Evolutionary conservation across 1,139 yeast species (phyloP), one percentile per base, ranked within the genome.

Genomic region (Sugiyamaella castrensis): DNA sequence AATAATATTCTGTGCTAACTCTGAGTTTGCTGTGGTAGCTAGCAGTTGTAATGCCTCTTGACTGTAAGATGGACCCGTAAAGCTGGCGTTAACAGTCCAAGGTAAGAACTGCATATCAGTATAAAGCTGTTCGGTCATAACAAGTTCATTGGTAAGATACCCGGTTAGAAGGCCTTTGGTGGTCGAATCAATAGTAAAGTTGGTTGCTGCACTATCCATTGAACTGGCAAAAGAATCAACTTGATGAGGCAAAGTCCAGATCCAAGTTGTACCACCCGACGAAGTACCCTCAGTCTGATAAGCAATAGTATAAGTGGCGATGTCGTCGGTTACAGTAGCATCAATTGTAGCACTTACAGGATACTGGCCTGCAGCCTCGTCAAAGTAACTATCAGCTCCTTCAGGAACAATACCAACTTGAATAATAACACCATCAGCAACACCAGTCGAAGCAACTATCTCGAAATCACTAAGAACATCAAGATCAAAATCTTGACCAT

Each of bases 241-340:
- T 53, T 84, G 94, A 65, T 87, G 95, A 16, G 92, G 89, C 48
- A 84, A 73, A 8, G 87, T 86, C 65, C 80, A 86, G 2, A 84
- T 66, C 42, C 84, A 68, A 8, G 85, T 74, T 8, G 66, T 65
- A 3, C 81, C 81, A 15, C 77, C 68, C 7, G 71, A 62, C 8
- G 87, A 80, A 1, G 65, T 51, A 45, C 92, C 92, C 35, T 62
- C 61, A 16, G 82, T 75, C 5, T 67, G 55, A 66, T 84, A 85
- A 15, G 59, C 66, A 58, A 84, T 75, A 30, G 72, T 62, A 62
- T 82, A 84, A 12, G 71, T 65, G 2, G 81, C 85, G 5, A 72
- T 62, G 42, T 62, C 61, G 15, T 67, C 65, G 34, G 62, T 53
- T 7, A 67, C 66, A 1, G 66, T 54, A 34, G 80, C 81, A 42